phyloP scores from a whole-genome alignment of 176 grass and related monocot genomes.

The Aegilops sharonensis region DNA sequence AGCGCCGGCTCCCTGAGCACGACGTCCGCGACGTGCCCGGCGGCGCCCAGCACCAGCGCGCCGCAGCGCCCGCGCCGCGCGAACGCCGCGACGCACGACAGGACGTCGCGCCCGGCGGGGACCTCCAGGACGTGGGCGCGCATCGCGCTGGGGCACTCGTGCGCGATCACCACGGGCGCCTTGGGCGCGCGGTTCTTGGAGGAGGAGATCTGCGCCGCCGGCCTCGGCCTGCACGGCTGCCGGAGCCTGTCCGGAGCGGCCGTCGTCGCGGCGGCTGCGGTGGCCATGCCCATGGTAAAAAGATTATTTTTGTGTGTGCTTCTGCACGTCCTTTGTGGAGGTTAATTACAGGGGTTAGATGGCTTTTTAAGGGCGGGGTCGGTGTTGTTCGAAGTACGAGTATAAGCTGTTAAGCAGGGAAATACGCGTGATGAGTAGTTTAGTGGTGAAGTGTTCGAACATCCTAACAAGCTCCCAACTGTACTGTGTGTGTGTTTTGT shows the following conservation, averaged over 20 bases:
- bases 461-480: slow-evolving; percentile 48
- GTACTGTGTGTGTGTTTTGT: background rate
- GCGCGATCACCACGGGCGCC: slow-evolving; percentile 42
- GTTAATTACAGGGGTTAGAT: background rate
- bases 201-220: background rate
- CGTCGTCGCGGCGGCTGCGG: background rate
- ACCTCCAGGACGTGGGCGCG: slow-evolving; percentile 58
- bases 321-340: background rate
- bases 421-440: slow-evolving; percentile 10
- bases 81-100: slow-evolving; percentile 42
- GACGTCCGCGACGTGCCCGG: slow-evolving; percentile 35
- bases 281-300: slow-evolving; percentile 11
- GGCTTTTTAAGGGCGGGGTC: background rate
- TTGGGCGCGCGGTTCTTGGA: slow-evolving; percentile 14
- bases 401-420: slow-evolving; percentile 27
- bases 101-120: slow-evolving; percentile 38
- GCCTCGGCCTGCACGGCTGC: background rate
- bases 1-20: slow-evolving; percentile 44
- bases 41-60: slow-evolving; percentile 44
- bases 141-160: slow-evolving; percentile 59
- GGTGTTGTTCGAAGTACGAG: background rate
- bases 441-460: slow-evolving; percentile 6
- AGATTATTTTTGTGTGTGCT: background rate
- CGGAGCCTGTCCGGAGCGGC: background rate
- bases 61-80: slow-evolving; percentile 30